A percentile compares a stretch with the other conserved stretches of the same genome.
Evolutionary conservation across 306 rosid species (phyloP).

Genomic region (Biancaea sappan): DNA sequence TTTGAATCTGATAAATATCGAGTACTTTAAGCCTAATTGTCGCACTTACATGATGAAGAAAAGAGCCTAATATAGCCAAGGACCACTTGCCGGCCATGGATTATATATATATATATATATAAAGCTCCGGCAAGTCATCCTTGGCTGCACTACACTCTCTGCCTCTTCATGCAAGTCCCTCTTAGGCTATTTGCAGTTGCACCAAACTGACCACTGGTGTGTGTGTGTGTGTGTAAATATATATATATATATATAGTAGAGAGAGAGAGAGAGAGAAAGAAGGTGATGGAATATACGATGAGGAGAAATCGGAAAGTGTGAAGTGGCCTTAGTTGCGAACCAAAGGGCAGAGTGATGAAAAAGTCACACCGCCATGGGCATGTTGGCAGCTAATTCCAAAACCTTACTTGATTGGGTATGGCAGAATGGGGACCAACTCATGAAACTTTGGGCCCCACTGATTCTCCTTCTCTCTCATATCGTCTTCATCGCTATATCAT

Average conservation of each 20-base stretch:
- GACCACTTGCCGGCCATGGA: constrained; percentile 49
- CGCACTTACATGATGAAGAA: constrained; percentile 47
- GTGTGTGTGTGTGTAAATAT: neutral
- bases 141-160: constrained; percentile 56
- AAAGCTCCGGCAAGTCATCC: constrained; percentile 68
- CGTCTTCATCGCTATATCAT: neutral
- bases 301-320: constrained; percentile 25
- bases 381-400: constrained; percentile 18
- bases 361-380: constrained; percentile 31
- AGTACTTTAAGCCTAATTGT: constrained; percentile 36
- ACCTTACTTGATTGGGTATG: constrained; percentile 37
- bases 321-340: constrained; percentile 31
- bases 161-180: constrained; percentile 51
- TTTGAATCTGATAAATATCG: neutral
- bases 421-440: constrained; percentile 43
- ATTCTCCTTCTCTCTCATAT: neutral
- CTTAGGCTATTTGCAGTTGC: constrained; percentile 10
- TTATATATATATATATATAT: neutral
- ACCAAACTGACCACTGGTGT: neutral
- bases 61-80: constrained; percentile 58
- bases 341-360: neutral
- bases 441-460: constrained; percentile 24
- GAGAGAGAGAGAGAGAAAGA: too few relatives aligned
- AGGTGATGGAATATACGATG: neutral
- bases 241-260: neutral